Conservation (phyloP, 768 basidiomycete genomes). For the Leccinum aurantiacum region DNA sequence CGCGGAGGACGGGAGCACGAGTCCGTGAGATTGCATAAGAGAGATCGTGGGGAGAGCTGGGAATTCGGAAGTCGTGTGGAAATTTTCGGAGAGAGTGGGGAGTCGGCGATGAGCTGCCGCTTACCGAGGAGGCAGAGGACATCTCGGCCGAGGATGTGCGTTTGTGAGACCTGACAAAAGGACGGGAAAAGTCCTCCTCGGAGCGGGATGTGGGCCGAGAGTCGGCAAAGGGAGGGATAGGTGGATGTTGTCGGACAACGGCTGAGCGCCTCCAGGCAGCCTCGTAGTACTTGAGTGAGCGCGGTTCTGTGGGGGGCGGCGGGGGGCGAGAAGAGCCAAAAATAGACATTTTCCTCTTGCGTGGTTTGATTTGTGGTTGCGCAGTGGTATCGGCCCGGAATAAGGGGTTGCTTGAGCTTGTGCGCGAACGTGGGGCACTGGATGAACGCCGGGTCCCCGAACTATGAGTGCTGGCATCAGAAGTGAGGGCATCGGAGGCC, state of each 20-base stretch:
- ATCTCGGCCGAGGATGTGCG: conserved; percentile 44
- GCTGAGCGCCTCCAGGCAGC: conserved; percentile 49
- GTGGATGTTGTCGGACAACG: background rate
- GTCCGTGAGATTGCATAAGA: conserved; percentile 54
- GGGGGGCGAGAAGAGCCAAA: conserved; percentile 36
- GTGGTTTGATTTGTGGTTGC: conserved; percentile 17
- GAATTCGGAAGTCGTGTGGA: conserved; percentile 12
- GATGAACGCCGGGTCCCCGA: conserved; percentile 5
- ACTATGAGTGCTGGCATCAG: conserved; percentile 10
- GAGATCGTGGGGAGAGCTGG: conserved; percentile 60
- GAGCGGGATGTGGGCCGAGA: conserved; percentile 29
- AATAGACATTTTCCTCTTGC: conserved; percentile 34
- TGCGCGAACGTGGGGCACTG: conserved; percentile 6
- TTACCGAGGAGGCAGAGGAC: conserved; percentile 44
- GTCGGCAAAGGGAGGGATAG: conserved; percentile 22
- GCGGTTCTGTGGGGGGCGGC: conserved; percentile 48
- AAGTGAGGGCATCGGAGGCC: conserved; percentile 9
- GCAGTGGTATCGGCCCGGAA: conserved; percentile 17
- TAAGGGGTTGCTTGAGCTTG: conserved; percentile 21
- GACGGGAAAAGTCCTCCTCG: conserved; percentile 41
- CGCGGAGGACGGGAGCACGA: conserved; percentile 71
- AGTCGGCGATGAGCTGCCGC: conserved; percentile 23
- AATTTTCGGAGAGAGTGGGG: conserved; percentile 16
- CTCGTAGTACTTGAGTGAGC: conserved; percentile 45
- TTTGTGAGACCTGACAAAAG: conserved; percentile 36